Percentiles rank a stretch among this genome's conserved stretches.
These are phyloP conservation scores for Ilex asprella DNA, from an alignment of 257 asterid genomes.

Conservation along the genomic window DNA sequence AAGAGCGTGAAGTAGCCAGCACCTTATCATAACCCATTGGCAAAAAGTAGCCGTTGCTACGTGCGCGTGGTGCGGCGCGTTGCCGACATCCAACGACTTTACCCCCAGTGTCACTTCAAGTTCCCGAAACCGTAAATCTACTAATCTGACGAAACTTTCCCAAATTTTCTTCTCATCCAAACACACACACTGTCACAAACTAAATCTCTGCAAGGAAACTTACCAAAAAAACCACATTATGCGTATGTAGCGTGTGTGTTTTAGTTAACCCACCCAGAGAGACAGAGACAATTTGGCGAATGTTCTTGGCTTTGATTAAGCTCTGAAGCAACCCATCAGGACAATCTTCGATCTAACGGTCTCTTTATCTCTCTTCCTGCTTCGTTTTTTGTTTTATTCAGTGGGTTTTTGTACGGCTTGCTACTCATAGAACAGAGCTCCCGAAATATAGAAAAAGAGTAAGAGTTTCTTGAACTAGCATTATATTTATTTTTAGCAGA, in stretches of 20 bases:
- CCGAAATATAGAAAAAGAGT: not conserved
- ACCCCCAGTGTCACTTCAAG: too few relatives aligned
- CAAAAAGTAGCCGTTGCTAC: not conserved
- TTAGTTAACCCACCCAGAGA: not conserved
- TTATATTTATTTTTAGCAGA: not conserved
- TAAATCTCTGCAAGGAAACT: not conserved
- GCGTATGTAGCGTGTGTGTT: not conserved
- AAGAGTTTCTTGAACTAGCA: not conserved
- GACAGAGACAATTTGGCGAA: not conserved
- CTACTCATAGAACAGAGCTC: not conserved
- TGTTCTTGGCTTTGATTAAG: conserved; percentile 16
- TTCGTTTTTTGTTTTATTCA: not conserved
- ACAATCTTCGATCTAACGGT: not conserved
- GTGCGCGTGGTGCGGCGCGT: not conserved
- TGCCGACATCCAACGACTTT: not conserved
- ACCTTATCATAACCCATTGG: too few relatives aligned
- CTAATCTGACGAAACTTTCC: not conserved
- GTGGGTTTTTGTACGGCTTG: not conserved
- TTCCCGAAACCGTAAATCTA: too few relatives aligned
- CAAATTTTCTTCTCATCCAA: not conserved
- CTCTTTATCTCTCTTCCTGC: not conserved
- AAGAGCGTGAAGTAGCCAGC: too few relatives aligned
- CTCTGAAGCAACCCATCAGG: conserved; percentile 7
- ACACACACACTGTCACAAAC: not conserved
- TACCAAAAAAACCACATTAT: not conserved